Conservation (phyloP, 306 rosid species). For the Glycine latifolia region DNA sequence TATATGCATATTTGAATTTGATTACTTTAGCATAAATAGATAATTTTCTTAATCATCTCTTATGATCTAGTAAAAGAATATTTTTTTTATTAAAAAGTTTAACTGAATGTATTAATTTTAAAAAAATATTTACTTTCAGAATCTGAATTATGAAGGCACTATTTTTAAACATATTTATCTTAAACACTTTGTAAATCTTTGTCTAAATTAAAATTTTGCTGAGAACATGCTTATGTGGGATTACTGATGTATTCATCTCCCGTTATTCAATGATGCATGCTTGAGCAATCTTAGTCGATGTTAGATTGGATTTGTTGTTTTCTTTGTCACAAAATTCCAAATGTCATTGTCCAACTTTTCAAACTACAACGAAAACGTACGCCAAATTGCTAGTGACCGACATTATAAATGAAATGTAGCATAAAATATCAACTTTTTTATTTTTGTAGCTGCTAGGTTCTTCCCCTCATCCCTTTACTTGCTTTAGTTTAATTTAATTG, state of each 20-base stretch:
- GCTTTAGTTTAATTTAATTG: constrained; percentile 10
- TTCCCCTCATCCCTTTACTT: constrained; percentile 16
- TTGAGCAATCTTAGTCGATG: neutral
- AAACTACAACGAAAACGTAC: neutral
- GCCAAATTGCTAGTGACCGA: constrained; percentile 40
- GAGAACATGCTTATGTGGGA: constrained; percentile 24
- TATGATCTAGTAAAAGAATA: no score
- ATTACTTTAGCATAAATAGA: no score
- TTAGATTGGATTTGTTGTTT: constrained; percentile 10
- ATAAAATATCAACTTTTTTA: neutral
- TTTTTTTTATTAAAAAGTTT: no score
- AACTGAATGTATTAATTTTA: neutral
- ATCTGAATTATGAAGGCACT: neutral
- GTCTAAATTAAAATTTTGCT: neutral
- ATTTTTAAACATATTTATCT: neutral
- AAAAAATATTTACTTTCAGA: neutral
- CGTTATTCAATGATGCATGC: constrained; percentile 7
- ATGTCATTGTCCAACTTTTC: constrained; percentile 44
- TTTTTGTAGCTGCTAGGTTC: constrained; percentile 29
- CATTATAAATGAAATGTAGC: constrained; percentile 27
- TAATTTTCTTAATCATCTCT: no score
- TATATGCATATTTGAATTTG: no score
- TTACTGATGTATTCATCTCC: constrained; percentile 8
- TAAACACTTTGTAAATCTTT: neutral
- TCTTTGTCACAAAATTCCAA: constrained; percentile 4